Percentiles rank a stretch among this genome's conserved stretches.
phyloP scores from a whole-genome alignment of 2,329 filamentous ascomycete species.

The Elsinoe fawcettii region DNA sequence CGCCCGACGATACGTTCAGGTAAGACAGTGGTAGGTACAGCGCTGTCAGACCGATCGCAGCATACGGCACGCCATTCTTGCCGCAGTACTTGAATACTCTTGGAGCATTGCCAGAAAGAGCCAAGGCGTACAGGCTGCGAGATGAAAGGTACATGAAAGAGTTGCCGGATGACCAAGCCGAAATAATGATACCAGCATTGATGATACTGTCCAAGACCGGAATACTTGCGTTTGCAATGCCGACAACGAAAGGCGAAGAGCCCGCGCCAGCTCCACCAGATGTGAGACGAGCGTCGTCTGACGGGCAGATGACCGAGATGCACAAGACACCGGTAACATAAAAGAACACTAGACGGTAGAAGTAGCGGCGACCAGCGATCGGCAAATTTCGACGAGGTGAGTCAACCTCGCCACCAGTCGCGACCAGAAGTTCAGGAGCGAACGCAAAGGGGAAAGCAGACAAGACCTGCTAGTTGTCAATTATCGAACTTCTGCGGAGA shows the following conservation, averaged over 20 bases:
- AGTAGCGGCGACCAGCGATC: conserved; percentile 51
- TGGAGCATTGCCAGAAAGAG: conserved; percentile 58
- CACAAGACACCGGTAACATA: conserved; percentile 51
- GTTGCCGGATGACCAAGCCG: conserved; percentile 50
- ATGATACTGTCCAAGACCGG: conserved; percentile 56
- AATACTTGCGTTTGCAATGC: conserved; percentile 44
- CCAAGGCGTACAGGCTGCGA: conserved; percentile 45
- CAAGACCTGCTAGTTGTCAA: conserved; percentile 27
- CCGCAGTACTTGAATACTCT: conserved; percentile 52
- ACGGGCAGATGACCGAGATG: conserved; percentile 55
- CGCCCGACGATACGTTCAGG: conserved; percentile 39
- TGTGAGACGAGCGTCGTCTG: conserved; percentile 44
- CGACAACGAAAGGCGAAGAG: conserved; percentile 45
- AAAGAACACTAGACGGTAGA: conserved; percentile 56
- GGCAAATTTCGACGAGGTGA: conserved; percentile 53
- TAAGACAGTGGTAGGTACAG: conserved; percentile 43
- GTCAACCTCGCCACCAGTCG: conserved; percentile 50
- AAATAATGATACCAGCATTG: conserved; percentile 60
- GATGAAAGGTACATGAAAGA: conserved; percentile 45
- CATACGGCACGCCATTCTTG: conserved; percentile 50
- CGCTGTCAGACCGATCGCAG: conserved; percentile 37
- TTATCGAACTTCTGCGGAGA: neutral
- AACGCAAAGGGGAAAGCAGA: conserved; percentile 50
- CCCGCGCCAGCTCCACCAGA: conserved; percentile 47
- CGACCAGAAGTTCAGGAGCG: conserved; percentile 49